A percentile compares a stretch with the other conserved stretches of the same genome.
These are phyloP conservation scores for Solanum hybrid DNA, from an alignment of 305 asterid species.

Conservation along the genomic window DNA sequence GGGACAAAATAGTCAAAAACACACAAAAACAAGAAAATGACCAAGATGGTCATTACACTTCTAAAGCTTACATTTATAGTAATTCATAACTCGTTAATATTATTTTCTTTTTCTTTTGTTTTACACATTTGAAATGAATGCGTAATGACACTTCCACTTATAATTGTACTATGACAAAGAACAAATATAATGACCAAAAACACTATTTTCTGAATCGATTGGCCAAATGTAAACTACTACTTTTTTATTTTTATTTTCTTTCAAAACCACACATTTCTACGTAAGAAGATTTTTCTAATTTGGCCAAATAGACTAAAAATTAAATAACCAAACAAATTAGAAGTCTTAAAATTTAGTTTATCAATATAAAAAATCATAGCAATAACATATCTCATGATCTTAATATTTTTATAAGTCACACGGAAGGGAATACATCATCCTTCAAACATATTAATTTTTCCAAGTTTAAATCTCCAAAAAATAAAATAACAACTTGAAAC, in stretches of 20 bases:
- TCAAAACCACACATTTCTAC: neutral
- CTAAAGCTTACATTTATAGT: neutral
- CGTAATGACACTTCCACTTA: neutral
- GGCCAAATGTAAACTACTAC: neutral
- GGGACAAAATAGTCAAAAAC: neutral
- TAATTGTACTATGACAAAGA: neutral
- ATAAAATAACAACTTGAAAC: neutral
- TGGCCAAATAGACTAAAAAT: neutral
- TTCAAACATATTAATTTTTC: neutral
- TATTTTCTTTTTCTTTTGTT: neutral
- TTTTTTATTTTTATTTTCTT: too few relatives aligned
- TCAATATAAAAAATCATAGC: neutral
- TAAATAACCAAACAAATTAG: neutral
- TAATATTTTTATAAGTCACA: neutral
- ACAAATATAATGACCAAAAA: neutral
- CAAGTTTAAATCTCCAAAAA: neutral
- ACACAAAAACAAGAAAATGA: neutral
- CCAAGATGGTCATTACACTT: neutral
- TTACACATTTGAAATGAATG: neutral
- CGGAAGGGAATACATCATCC: neutral
- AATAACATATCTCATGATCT: neutral
- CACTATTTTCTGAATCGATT: neutral
- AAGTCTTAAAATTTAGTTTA: neutral
- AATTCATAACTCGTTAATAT: neutral
- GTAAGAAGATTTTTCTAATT: neutral